Base-by-base conservation (phyloP, 2,329 filamentous ascomycete species). In the Albophoma yamanashiensis region DNA sequence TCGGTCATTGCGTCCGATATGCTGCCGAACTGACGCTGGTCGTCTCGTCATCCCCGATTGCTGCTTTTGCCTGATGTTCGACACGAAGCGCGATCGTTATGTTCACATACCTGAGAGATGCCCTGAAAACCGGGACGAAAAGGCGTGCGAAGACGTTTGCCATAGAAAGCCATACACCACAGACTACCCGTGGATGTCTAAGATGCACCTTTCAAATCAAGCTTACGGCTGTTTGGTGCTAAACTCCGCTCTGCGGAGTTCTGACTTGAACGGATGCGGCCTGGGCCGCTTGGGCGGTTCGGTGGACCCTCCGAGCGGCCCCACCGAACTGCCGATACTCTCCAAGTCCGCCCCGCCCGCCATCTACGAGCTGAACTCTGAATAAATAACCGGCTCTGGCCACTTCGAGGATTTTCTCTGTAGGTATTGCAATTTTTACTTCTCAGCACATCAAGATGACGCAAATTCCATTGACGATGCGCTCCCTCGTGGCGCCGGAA, bases 401-500 rank as follows among this genome's bases (percentile, higher is more conserved):
- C 31, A 22, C 31, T 38, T 27, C 3, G 2, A 34, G 47, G 4
- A 25, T 31, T 12, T 17, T 12, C 15, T n/a, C 31, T 15, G 20
- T 1, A 22, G 8, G 1, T n/a, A 1, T 14, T 2, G 31, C 4
- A 20, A 20, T n/a, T 1, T 15, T 4, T 12, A 7, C 17, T 53
- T 36, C 17, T 38, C 50, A 22, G 8, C 15, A 15, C 2, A 52
- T 43, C 55, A 64, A 53, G 17, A 75, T 74, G 73, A 50, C 64
- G 2, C 58, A 64, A 20, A 43, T 76, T 55, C 71, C 74, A n/a
- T 50, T 62, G 6, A 77, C 71, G 1, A 79, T 78, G 75, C 75
- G 76, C 61, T 73, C 76, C 7, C 72, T 81, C 43, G 73, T 76
- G 17, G 75, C 76, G 36, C 73, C 69, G 0, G 75, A 70, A 52